Base-by-base conservation (phyloP, 2,329 filamentous ascomycete genomes). In the Emergomyces pasteurianus region DNA sequence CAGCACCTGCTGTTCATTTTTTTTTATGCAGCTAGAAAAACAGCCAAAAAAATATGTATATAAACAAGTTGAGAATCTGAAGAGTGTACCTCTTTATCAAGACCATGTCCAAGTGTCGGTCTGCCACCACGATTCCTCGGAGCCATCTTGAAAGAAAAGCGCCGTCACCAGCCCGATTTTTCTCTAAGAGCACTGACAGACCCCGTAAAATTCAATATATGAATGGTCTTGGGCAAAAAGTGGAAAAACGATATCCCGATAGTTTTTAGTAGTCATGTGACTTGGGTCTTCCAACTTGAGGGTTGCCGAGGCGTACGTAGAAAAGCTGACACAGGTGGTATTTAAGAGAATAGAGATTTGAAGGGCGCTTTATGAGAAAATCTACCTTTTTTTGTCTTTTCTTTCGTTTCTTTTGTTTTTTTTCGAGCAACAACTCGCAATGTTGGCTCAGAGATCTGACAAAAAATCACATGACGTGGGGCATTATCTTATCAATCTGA, bases 81-180 rank as follows among this genome's bases (percentile, higher is more conserved):
- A n/a, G 36, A 23, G 43, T 62, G 61, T 71, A 81, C 80, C 70
- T 90, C 87, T 63, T 81, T 80, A 67, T 90, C 87, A 42, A 90
- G 73, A 23, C 81, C 79, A 61, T 81, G 77, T 49, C 79, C 78
- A 42, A 85, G 70, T 43, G 75, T 80, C 40, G 76, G 72, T 64
- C 79, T 75, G 38, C 72, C 72, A 61, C 74, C 75, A 56, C 76
- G 74, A 64, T 70, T 68, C 62, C 71, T 71, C 52, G 71, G 65
- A 62, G 74, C 65, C 77, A 79, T 78, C 31, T 42, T 14, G 23
- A 10, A 42, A 26, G 2, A 28, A 50, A 10, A 9, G 40, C 9
- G 42, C n/a, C 18, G 50, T n/a, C n/a, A n/a, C n/a, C n/a, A n/a
- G n/a, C n/a, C n/a, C n/a, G n/a, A n/a, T n/a, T n/a, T n/a, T n/a